phyloP scores from a whole-genome alignment of 1,284 basidiomycete species.

The Somion occarium region DNA sequence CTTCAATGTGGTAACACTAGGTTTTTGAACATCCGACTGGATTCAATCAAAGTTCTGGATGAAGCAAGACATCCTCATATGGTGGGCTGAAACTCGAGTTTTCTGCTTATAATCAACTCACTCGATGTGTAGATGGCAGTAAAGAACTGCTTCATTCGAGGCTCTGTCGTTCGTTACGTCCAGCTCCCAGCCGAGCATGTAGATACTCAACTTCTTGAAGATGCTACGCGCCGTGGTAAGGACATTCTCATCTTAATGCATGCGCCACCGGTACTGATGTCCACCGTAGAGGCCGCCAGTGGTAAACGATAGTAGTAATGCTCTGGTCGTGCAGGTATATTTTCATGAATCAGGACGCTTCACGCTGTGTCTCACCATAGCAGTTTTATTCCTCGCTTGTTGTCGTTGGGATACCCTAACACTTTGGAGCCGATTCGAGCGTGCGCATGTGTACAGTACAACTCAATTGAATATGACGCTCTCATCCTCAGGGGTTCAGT shows the following conservation, averaged over 20 bases:
- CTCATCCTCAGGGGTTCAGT: too few relatives aligned
- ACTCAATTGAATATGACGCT: too few relatives aligned
- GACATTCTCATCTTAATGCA: background rate
- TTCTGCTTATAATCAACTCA: background rate
- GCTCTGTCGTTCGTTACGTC: slow-evolving; percentile 97
- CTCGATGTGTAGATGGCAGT: slow-evolving; percentile 81
- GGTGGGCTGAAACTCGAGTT: slow-evolving; percentile 45
- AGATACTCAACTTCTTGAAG: slow-evolving; percentile 94
- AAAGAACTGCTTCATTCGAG: slow-evolving; percentile 98
- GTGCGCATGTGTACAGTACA: too few relatives aligned
- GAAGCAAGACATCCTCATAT: slow-evolving; percentile 95
- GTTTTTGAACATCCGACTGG: slow-evolving; percentile 96
- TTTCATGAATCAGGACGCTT: too few relatives aligned
- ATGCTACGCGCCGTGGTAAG: slow-evolving; percentile 93
- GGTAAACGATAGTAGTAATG: slow-evolving; percentile 20
- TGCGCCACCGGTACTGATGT: background rate
- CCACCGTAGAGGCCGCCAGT: slow-evolving; percentile 19
- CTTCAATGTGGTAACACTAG: slow-evolving; percentile 34
- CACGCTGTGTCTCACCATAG: too few relatives aligned
- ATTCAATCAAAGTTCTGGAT: slow-evolving; percentile 91
- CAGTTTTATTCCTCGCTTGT: too few relatives aligned
- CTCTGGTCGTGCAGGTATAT: too few relatives aligned
- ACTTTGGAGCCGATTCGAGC: too few relatives aligned
- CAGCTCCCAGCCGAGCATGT: slow-evolving; percentile 90
- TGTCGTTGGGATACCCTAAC: too few relatives aligned